Conservation (phyloP, 164 flowering plant genomes). For the Stephania japonica region DNA sequence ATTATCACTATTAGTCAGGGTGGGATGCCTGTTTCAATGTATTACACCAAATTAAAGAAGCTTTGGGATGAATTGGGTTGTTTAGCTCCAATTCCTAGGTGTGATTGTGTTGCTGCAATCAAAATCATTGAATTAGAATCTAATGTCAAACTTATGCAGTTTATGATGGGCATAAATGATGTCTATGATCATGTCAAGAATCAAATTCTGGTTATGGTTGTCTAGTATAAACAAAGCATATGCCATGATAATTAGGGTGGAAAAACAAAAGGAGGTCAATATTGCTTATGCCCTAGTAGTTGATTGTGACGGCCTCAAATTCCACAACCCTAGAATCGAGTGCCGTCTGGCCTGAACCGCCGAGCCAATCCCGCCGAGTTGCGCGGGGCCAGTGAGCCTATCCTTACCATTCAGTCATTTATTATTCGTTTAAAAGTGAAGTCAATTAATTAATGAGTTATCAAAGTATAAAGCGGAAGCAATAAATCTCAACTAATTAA, state of each 20-base stretch:
- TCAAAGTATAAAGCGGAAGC: no score
- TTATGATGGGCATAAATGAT: background rate
- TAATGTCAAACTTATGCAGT: background rate
- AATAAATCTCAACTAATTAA: no score
- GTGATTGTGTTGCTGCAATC: background rate
- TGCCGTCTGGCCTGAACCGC: no score
- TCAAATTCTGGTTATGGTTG: background rate
- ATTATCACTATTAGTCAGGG: background rate
- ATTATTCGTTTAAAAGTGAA: no score
- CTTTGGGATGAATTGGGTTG: background rate
- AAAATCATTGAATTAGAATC: background rate
- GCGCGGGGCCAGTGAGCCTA: no score
- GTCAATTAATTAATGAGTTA: no score
- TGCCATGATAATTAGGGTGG: background rate
- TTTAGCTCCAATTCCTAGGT: background rate
- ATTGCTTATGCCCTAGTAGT: no score
- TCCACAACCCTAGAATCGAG: no score
- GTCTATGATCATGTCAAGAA: background rate
- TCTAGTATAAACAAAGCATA: background rate
- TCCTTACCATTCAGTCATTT: no score
- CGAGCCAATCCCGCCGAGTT: no score
- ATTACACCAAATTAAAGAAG: background rate
- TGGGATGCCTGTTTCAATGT: background rate
- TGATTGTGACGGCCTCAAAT: no score
- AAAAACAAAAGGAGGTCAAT: background rate